phyloP scores from a whole-genome alignment of 129 eudicot species.

The Centaurea solstitialis region DNA sequence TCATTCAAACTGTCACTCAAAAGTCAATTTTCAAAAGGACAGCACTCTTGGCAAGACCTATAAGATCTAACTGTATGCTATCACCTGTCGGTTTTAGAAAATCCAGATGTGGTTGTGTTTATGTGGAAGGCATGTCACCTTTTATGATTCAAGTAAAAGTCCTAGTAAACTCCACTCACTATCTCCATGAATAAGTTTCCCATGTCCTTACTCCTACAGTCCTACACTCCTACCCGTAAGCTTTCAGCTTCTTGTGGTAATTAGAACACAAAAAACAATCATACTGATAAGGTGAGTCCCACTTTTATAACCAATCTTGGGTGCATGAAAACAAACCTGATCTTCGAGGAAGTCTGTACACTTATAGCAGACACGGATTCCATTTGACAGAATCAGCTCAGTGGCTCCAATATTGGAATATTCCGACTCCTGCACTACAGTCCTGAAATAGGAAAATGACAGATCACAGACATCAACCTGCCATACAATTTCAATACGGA shows the following conservation, averaged over 20 bases:
- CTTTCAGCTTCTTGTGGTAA: not conserved
- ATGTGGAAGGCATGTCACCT: not conserved
- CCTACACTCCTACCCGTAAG: not conserved
- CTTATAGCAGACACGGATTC: constrained; percentile 94
- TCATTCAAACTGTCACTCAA: not conserved
- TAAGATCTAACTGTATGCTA: not conserved
- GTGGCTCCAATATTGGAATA: constrained; percentile 73
- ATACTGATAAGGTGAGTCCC: not conserved
- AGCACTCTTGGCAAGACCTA: not conserved
- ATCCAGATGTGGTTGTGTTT: too few species aligned
- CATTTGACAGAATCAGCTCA: constrained; percentile 80
- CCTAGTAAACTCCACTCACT: constrained; percentile 4
- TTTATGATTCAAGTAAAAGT: not conserved
- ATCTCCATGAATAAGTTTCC: not conserved
- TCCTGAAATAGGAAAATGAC: constrained; percentile 40
- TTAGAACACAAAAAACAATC: not conserved
- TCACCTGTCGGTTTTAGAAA: too few species aligned
- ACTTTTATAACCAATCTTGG: not conserved
- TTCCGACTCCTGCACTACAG: constrained; percentile 61
- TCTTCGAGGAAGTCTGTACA: constrained; percentile 90
- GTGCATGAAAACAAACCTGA: constrained; percentile 58
- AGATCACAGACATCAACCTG: not conserved
- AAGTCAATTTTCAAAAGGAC: not conserved
- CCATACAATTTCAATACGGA: not conserved
- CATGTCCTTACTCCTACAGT: not conserved